These are phyloP conservation scores for Nothophoma quercina DNA, from an alignment of 2,329 filamentous ascomycete species.

Conservation along the genomic window DNA sequence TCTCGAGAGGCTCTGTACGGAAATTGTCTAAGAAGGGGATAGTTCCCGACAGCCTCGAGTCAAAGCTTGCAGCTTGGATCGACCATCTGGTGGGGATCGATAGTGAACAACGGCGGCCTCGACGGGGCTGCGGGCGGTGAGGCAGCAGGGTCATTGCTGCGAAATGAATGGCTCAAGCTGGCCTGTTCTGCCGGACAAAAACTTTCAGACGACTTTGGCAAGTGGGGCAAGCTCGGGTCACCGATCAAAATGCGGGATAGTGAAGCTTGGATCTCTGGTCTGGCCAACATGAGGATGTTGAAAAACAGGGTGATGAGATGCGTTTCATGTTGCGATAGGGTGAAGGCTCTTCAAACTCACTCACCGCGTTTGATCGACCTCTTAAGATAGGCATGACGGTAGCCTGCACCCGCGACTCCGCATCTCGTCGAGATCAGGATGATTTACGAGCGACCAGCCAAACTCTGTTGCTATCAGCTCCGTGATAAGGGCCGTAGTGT, in stretches of 20 bases:
- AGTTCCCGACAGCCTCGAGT: conserved; percentile 22
- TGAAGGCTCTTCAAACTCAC: background rate
- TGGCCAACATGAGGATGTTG: conserved; percentile 27
- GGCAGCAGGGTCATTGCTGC: conserved; percentile 2
- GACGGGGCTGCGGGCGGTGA: conserved; percentile 33
- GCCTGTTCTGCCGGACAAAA: conserved; percentile 39
- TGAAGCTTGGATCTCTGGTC: conserved; percentile 20
- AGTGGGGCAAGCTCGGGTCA: conserved; percentile 31
- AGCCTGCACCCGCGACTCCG: background rate
- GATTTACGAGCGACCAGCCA: background rate
- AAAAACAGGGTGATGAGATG: conserved; percentile 17
- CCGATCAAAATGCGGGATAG: conserved; percentile 33
- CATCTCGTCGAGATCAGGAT: background rate
- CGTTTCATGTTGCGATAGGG: conserved; percentile 30
- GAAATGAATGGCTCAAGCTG: conserved; percentile 25
- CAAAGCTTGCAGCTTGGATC: conserved; percentile 28
- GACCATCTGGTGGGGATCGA: conserved; percentile 37
- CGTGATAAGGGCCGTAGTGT: conserved; percentile 18
- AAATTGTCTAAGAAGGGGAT: conserved; percentile 20
- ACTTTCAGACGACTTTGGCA: conserved; percentile 28
- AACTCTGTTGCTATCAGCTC: conserved; percentile 1
- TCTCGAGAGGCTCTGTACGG: conserved; percentile 26
- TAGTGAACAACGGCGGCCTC: conserved; percentile 19
- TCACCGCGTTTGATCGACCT: conserved; percentile 18
- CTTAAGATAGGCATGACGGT: background rate